Evolutionary conservation across 139 green algal genomes (phyloP).

Genomic region (Penium margaritaceum): DNA sequence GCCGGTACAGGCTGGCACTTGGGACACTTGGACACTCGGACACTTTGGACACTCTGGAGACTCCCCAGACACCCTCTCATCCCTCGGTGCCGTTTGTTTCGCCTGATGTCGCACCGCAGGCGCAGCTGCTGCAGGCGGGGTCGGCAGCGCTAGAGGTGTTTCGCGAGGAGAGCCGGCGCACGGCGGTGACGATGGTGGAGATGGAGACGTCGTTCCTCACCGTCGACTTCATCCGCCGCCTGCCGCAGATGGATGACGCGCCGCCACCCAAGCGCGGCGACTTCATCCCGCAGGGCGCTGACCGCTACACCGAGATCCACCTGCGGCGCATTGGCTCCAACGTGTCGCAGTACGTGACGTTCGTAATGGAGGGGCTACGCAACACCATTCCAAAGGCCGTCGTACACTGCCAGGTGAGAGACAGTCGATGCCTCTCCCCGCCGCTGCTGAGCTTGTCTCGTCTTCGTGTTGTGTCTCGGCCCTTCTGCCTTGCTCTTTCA

Average conservation of each 20-base stretch:
- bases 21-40: too few relatives aligned
- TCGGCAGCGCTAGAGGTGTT: not conserved
- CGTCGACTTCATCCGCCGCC: slow-evolving; percentile 42
- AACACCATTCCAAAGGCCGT: slow-evolving; percentile 35
- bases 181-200: slow-evolving; percentile 15
- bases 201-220: slow-evolving; percentile 44
- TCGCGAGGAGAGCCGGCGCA: slow-evolving; percentile 1
- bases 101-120: not conserved
- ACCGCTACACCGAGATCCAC: slow-evolving; percentile 18
- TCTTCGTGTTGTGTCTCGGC: too few relatives aligned
- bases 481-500: too few relatives aligned
- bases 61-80: too few relatives aligned
- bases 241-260: slow-evolving; percentile 25
- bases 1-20: too few relatives aligned
- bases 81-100: not conserved
- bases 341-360: slow-evolving; percentile 19
- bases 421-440: too few relatives aligned
- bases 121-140: not conserved
- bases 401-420: slow-evolving; percentile 35
- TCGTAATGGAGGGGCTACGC: slow-evolving; percentile 13
- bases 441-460: too few relatives aligned
- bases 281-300: not conserved
- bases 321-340: slow-evolving; percentile 1
- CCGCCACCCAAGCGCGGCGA: not conserved
- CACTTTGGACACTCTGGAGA: too few relatives aligned